Percentiles rank a stretch among this genome's conserved stretches.
phyloP scores from a whole-genome alignment of 1,284 basidiomycete genomes.

The Coniferiporia sulphurascens region DNA sequence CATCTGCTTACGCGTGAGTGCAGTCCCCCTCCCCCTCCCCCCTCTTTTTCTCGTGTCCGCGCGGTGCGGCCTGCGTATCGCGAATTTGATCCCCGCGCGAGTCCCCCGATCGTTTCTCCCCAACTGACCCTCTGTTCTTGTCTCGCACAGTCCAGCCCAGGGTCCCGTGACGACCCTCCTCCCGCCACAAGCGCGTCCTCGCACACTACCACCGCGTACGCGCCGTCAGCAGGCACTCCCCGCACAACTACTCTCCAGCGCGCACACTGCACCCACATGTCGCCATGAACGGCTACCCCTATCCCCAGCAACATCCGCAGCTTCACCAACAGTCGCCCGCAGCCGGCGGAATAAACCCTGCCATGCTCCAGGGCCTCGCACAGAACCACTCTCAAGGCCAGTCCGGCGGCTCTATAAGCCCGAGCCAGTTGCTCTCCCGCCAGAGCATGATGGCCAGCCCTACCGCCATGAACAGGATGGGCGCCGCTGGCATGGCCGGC shows the following conservation, averaged over 20 bases:
- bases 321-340: slow-evolving; percentile 18
- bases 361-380: slow-evolving; percentile 13
- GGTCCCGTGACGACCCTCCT: not conserved
- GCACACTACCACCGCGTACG: not conserved
- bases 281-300: slow-evolving; percentile 14
- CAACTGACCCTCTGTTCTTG: not conserved
- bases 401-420: slow-evolving; percentile 20
- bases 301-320: slow-evolving; percentile 13
- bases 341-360: slow-evolving; percentile 13
- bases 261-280: not conserved
- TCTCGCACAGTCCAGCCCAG: not conserved
- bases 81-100: not conserved
- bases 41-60: not conserved
- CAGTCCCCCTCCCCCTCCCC: no score
- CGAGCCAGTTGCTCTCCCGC: slow-evolving; percentile 13
- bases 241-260: not conserved
- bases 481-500: not conserved
- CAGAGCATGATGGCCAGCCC: slow-evolving; percentile 14
- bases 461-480: not conserved
- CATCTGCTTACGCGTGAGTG: not conserved
- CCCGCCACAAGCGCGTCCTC: not conserved
- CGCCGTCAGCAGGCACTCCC: not conserved
- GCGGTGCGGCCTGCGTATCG: not conserved
- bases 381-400: not conserved
- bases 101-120: not conserved